Evolutionary conservation across 257 asterid species (phyloP), one percentile per base, ranked within the genome.

Genomic region (Solanum chiquidenum): DNA sequence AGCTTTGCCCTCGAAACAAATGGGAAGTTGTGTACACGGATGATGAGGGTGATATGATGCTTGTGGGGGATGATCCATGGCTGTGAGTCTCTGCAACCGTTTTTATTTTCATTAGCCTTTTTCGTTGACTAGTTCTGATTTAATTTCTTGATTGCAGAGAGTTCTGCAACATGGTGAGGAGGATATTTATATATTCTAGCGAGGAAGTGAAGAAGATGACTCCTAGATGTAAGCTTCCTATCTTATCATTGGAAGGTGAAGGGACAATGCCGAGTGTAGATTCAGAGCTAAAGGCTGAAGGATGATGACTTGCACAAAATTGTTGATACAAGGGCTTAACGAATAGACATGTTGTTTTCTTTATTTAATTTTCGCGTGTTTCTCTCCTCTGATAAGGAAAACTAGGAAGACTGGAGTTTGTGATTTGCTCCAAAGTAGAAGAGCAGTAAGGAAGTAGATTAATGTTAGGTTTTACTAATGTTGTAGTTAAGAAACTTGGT

Each of bases 21-120:
- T 95, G 97, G 97, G 92, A 91, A 87, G 92, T 95, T 38, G 96
- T 94, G 40, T 95, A 94, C 79, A 93, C 97, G 0, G 98, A 95
- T 83, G 93, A 93, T 9, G 98, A 95, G 87, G 98, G 93, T 55
- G 98, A 94, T 86, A 93, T 92, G 94, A 95, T 95, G 98, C 97
- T 95, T 33, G 96, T 95, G 34, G 98, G 98, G 8, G 98, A 94
- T 84, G 95, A 94, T 84, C 97, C 98, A 62, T 95, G 98, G 98
- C 91, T 52, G 98, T 95, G 89, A 90, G 97, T 91, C 46, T 25
- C 71, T 40, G 27, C 64, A 6, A 77, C 27, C 52, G 4, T 2
- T 11, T 44, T 10, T 3, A 23, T 49, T 18, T 55, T 68, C 58
- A 60, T 49, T 37, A 27, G 23, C 40, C 66, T 58, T 73, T 73